phyloP scores from a whole-genome alignment of 257 asterid genomes.

The Nicotiana undulata region DNA sequence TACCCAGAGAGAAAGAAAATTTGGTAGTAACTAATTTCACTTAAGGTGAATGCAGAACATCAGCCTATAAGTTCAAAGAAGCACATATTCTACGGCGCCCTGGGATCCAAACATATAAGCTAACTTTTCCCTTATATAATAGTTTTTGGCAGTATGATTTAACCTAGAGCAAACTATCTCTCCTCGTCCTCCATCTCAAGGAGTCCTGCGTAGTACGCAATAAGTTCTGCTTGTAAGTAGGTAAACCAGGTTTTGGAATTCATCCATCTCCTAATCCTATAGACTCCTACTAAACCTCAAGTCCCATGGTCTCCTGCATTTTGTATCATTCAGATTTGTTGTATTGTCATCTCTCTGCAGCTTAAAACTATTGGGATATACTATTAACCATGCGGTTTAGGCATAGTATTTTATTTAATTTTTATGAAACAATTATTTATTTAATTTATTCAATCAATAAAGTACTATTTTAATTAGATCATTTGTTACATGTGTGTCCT shows the following conservation, averaged over 20 bases:
- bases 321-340: too few species aligned
- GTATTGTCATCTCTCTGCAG: too few species aligned
- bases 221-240: not conserved
- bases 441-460: too few species aligned
- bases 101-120: not conserved
- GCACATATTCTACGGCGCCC: not conserved
- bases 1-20: slow-evolving; percentile 24
- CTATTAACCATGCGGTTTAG: too few species aligned
- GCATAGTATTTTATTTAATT: too few species aligned
- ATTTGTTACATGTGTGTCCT: too few species aligned
- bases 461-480: too few species aligned
- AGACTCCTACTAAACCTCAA: not conserved
- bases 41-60: not conserved
- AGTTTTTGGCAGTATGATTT: not conserved
- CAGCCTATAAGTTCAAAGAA: not conserved
- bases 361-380: too few species aligned
- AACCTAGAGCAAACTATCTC: not conserved
- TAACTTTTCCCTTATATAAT: not conserved
- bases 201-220: not conserved
- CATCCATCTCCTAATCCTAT: not conserved
- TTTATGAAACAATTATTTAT: too few species aligned
- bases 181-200: not conserved
- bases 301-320: too few species aligned
- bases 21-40: not conserved
- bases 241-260: not conserved